Percentiles rank a stretch among this genome's conserved stretches.
These are phyloP conservation scores for Allomyces arbusculus DNA, from an alignment of 192 early-diverging fungal genomes.

Conservation along the genomic window DNA sequence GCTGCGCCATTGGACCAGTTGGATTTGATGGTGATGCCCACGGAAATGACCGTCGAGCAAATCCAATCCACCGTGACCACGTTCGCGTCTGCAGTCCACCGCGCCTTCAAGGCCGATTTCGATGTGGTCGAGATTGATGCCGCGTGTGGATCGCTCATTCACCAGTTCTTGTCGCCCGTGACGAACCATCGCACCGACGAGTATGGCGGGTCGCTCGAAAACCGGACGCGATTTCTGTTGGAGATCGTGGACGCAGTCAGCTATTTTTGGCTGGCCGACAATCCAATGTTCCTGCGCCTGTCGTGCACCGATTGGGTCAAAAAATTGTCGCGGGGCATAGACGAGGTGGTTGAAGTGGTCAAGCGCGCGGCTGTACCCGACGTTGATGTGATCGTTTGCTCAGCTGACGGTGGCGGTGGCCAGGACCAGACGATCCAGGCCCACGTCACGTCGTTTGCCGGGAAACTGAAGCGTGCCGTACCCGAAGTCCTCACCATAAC, in stretches of 20 bases:
- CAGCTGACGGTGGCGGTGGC: slow-evolving; percentile 42
- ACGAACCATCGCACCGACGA: slow-evolving; percentile 73
- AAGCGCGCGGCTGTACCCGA: slow-evolving; percentile 32
- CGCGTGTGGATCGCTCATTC: slow-evolving; percentile 76
- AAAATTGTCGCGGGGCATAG: slow-evolving; percentile 37
- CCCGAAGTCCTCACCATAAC: slow-evolving; percentile 34
- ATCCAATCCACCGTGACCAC: slow-evolving; percentile 39
- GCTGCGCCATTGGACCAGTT: slow-evolving; percentile 13
- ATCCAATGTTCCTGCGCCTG: slow-evolving; percentile 68
- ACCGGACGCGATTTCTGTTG: slow-evolving; percentile 54
- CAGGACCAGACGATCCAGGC: slow-evolving; percentile 1
- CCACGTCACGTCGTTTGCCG: slow-evolving; percentile 41
- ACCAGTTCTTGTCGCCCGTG: slow-evolving; percentile 58
- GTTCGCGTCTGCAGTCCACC: slow-evolving; percentile 43
- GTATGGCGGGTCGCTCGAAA: slow-evolving; percentile 81
- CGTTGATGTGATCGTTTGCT: slow-evolving; percentile 70
- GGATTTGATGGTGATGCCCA: slow-evolving; percentile 19
- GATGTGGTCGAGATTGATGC: slow-evolving; percentile 79
- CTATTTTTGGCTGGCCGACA: slow-evolving; percentile 50
- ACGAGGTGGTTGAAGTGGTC: slow-evolving; percentile 48
- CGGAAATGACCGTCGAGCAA: slow-evolving; percentile 38
- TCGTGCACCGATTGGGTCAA: slow-evolving; percentile 55
- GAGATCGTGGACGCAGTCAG: slow-evolving; percentile 45
- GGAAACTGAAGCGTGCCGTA: slow-evolving; percentile 30
- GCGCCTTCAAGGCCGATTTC: slow-evolving; percentile 61